Percentiles rank a stretch among this genome's conserved stretches.
Evolutionary conservation across 768 basidiomycete genomes (phyloP).

Genomic region (Neoboletus magnificus): DNA sequence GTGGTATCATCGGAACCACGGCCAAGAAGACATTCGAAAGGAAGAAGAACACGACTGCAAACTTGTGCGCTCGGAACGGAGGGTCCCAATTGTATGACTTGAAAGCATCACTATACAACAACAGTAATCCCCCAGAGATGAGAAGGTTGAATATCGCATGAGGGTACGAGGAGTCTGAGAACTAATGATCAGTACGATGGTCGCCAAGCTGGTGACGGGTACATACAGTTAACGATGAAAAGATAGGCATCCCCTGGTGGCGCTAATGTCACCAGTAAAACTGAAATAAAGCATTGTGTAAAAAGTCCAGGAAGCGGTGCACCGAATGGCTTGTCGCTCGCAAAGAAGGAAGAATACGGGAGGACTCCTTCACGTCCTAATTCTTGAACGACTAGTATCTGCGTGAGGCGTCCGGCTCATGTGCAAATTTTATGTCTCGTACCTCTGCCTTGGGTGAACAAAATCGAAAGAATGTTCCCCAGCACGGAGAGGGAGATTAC

Average conservation of each 20-base stretch:
- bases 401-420: conserved; percentile 2
- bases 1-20: conserved; percentile 63
- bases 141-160: conserved; percentile 54
- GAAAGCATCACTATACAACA: conserved; percentile 51
- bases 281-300: conserved; percentile 58
- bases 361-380: conserved; percentile 69
- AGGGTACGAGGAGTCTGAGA: conserved; percentile 56
- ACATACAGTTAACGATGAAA: conserved; percentile 63
- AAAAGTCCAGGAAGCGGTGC: conserved; percentile 64
- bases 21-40: conserved; percentile 63
- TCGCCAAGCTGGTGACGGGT: neutral
- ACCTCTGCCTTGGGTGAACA: conserved; percentile 70
- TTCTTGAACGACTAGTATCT: conserved; percentile 59
- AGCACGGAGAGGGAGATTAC: conserved; percentile 63
- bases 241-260: conserved; percentile 75
- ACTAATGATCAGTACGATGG: neutral
- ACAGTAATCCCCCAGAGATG: conserved; percentile 58
- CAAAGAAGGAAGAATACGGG: conserved; percentile 63
- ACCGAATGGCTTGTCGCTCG: conserved; percentile 67
- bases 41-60: conserved; percentile 52
- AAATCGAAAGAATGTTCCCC: conserved; percentile 59
- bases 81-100: conserved; percentile 55
- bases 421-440: conserved; percentile 8
- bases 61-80: conserved; percentile 56
- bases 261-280: conserved; percentile 48